phyloP scores from a whole-genome alignment of 306 rosid genomes.

The Citrullus amarus region DNA sequence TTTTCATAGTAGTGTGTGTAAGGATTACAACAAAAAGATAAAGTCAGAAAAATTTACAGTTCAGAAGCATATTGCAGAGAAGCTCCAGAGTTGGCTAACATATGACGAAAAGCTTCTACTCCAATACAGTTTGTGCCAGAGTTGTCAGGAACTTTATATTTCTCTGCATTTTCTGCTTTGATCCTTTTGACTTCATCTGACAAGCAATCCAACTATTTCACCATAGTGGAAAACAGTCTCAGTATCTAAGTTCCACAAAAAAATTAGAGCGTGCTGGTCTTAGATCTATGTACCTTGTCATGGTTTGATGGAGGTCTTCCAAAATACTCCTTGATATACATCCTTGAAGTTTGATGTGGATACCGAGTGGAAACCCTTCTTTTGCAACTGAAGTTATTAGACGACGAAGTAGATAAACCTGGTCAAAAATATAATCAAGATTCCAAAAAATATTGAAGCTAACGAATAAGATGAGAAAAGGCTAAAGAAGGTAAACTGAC shows the following conservation, averaged over 20 bases:
- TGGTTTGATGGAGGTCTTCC: constrained; percentile 24
- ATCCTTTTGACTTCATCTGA: constrained; percentile 31
- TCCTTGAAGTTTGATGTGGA: constrained; percentile 48
- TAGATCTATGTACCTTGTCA: constrained; percentile 28
- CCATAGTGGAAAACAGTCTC: constrained; percentile 19
- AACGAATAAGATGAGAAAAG: constrained; percentile 1
- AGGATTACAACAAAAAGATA: constrained; percentile 14
- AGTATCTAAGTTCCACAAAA: constrained; percentile 15
- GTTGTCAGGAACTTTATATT: constrained; percentile 35
- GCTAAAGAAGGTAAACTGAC: constrained; percentile 22
- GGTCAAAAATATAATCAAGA: constrained; percentile 22
- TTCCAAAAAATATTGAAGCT: constrained; percentile 9
- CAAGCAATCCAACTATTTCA: constrained; percentile 31
- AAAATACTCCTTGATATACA: constrained; percentile 48
- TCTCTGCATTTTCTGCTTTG: constrained; percentile 47
- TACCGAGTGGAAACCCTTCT: constrained; percentile 48
- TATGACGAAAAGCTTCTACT: constrained; percentile 52
- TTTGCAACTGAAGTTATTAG: constrained; percentile 36
- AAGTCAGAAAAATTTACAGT: constrained; percentile 40
- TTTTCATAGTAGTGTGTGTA: neutral
- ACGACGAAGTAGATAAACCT: constrained; percentile 44
- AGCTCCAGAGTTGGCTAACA: constrained; percentile 54
- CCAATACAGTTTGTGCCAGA: constrained; percentile 38
- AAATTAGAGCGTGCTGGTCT: constrained; percentile 1
- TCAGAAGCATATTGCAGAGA: constrained; percentile 50